Base-by-base conservation (phyloP, 441 rosid species). In the Dalechampia spathulata region DNA sequence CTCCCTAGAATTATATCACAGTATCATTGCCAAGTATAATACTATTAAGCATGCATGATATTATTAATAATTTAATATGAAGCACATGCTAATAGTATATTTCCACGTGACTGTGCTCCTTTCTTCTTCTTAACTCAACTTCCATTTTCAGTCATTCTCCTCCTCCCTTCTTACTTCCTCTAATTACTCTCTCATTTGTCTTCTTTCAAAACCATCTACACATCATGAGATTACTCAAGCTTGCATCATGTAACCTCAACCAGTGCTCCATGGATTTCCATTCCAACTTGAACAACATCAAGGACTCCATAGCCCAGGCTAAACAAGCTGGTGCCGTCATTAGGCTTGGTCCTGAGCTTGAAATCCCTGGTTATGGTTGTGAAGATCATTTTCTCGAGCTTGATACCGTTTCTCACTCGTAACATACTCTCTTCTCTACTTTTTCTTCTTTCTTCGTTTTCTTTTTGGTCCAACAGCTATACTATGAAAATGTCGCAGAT, bases 221-320 rank as follows among this genome's bases (percentile, higher is more conserved):
- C 62, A 92, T 15, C 2, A 49, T 89, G 99, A 92, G 97, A 78
- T 70, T 92, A 60, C 58, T 89, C 73, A 89, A 75, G 60, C 83
- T 85, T 1, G 94, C 96, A 1, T 86, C 96, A 23, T 86, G 99
- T 66, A 92, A 89, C 68, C 52, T 89, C 72, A 92, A 89, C 78
- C 95, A 92, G 68, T 87, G 97, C 97, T 88, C 99, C 0, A 83
- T 89, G 97, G 99, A 92, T 37, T 92, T 89, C 49, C 89, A 87
- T 15, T 73, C 72, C 64, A 89, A 93, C 62, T 46, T 85, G 70
- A 80, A 78, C 64, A 80, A 93, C 74, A 85, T 83, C 15, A 87
- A 89, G 76, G 80, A 78, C 44, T 93, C 99, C 0, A 93, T 93
- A 14, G 13, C 59, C 15, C 50, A 49, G 49, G 90, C 96, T 3